Conservation (phyloP, 192 early-diverging fungal genomes). For the Coemansia sp. region DNA sequence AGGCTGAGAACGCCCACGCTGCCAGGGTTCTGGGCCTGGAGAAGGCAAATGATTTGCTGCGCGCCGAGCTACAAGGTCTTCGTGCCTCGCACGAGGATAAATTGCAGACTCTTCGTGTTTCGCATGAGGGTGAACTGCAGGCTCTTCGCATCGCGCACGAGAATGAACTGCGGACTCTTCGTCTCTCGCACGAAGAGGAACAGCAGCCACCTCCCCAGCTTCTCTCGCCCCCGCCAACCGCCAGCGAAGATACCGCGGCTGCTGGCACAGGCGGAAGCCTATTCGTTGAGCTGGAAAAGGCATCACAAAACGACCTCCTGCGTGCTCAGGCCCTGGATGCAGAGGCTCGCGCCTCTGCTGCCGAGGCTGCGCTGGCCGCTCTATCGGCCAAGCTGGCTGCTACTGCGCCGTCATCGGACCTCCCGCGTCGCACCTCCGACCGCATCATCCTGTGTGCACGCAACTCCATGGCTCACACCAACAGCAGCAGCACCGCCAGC, state of each 20-base stretch:
- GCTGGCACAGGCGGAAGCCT: not conserved
- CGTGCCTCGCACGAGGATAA: not conserved
- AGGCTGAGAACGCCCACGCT: not conserved
- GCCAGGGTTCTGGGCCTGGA: not conserved
- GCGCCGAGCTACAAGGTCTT: not conserved
- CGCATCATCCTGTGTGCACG: constrained; percentile 35
- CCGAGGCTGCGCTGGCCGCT: constrained; percentile 32
- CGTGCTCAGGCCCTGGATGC: constrained; percentile 23
- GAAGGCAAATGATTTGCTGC: not conserved
- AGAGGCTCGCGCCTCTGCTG: constrained; percentile 30
- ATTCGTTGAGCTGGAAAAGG: not conserved
- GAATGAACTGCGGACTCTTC: not conserved
- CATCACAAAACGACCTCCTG: constrained; percentile 13
- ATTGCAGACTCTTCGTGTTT: not conserved
- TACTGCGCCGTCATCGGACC: constrained; percentile 12
- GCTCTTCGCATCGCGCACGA: not conserved
- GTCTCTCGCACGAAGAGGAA: constrained; percentile 15
- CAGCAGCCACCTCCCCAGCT: not conserved
- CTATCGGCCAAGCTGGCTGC: constrained; percentile 7
- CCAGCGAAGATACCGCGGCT: constrained; percentile 8
- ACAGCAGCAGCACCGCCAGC: not conserved
- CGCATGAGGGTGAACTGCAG: not conserved
- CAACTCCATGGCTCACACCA: constrained; percentile 11
- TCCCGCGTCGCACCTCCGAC: constrained; percentile 23
- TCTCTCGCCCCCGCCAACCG: constrained; percentile 31